Conservation (phyloP, 2,329 filamentous ascomycete genomes). For the Xylariaceae sp. region DNA sequence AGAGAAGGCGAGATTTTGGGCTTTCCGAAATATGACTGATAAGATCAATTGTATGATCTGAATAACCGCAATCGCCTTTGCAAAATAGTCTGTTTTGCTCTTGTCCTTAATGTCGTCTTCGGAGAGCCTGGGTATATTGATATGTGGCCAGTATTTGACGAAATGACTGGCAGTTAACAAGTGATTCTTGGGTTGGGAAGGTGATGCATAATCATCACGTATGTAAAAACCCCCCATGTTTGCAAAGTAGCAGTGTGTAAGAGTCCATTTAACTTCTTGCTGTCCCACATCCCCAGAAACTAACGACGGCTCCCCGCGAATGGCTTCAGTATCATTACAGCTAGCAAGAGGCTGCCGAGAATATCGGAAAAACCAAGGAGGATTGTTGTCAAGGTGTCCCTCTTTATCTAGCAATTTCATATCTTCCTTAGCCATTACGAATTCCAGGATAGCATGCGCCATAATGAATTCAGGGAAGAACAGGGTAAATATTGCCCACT, state of each 20-base stretch:
- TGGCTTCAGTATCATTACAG: background rate
- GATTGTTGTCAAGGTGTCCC: background rate
- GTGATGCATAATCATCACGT: background rate
- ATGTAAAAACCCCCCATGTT: slow-evolving; percentile 19
- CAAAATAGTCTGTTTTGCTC: slow-evolving; percentile 14
- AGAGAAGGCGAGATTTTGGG: slow-evolving; percentile 2
- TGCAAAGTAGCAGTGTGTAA: slow-evolving; percentile 18
- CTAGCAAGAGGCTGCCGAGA: background rate
- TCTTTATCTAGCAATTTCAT: background rate
- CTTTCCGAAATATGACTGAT: background rate
- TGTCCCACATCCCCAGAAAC: background rate
- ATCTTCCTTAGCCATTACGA: background rate
- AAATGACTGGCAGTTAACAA: slow-evolving; percentile 5
- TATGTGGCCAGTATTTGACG: background rate
- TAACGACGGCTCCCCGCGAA: background rate
- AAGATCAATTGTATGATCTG: slow-evolving; percentile 12
- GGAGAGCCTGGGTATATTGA: background rate
- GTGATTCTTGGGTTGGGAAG: background rate
- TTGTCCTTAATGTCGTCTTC: slow-evolving; percentile 13
- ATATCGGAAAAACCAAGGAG: slow-evolving; percentile 8
- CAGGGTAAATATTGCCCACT: slow-evolving; percentile 9
- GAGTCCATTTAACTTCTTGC: slow-evolving; percentile 1
- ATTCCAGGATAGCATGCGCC: slow-evolving; percentile 13
- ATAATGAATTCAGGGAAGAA: slow-evolving; percentile 20
- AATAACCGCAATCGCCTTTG: background rate